These are phyloP conservation scores for Tephrocybe rancida DNA, from an alignment of 768 basidiomycete species.

Conservation along the genomic window DNA sequence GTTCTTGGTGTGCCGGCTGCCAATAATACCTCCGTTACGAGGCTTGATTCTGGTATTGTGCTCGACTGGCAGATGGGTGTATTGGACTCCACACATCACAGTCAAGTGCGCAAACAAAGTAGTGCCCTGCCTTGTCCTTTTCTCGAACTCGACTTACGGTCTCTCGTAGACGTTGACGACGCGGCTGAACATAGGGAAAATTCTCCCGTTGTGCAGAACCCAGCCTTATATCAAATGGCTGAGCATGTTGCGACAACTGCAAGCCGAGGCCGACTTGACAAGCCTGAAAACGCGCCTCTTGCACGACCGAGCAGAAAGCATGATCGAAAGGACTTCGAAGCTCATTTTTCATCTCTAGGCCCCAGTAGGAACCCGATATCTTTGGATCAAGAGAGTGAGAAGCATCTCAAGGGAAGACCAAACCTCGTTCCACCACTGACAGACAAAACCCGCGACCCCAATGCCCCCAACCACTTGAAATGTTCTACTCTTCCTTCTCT, in stretches of 20 bases:
- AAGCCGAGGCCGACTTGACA: background rate
- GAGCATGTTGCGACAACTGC: background rate
- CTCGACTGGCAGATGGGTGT: conserved; percentile 9
- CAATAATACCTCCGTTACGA: background rate
- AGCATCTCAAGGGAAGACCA: background rate
- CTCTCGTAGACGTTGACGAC: background rate
- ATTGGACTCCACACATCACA: background rate
- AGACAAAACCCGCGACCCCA: conserved; percentile 2
- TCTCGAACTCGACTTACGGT: background rate
- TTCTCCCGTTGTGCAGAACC: background rate
- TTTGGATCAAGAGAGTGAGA: background rate
- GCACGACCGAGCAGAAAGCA: background rate
- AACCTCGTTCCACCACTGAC: background rate
- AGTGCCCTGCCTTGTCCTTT: background rate
- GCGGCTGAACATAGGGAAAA: background rate
- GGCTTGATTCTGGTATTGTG: background rate
- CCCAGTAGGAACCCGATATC: background rate
- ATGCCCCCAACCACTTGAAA: background rate
- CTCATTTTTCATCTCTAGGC: background rate
- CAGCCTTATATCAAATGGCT: background rate
- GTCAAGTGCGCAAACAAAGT: background rate
- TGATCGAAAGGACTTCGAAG: background rate
- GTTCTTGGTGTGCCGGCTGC: background rate
- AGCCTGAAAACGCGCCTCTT: background rate
- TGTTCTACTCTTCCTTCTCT: background rate